Base-by-base conservation (phyloP, 345 rosid genomes). In the Rhodamnia argentea region DNA sequence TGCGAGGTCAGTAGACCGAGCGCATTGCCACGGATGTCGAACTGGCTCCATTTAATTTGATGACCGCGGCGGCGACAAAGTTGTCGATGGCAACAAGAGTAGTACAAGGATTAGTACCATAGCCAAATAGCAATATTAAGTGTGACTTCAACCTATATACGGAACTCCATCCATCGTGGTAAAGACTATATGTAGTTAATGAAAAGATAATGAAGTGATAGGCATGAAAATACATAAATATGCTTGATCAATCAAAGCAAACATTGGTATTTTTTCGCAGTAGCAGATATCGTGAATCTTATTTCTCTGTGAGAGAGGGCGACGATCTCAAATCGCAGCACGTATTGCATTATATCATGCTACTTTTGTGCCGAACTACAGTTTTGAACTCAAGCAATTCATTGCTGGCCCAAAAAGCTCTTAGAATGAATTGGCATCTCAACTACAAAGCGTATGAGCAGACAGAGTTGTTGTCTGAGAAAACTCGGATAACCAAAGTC, bases 1-100 rank as follows among this genome's bases (percentile, higher is more conserved):
- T 96, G 99, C 44, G 98, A 90, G 3, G 94, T 88, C 83, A 97
- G 78, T 55, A 97, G 82, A 42, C 99, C 99, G 84, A 93, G 94
- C 84, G 93, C 83, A 85, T 93, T 86, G 15, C 99, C 99, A 1
- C 90, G 94, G 44, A 95, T 90, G 90, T 97, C 99, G 57, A 92
- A 87, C 99, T 95, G 91, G 32, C 84, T 55, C 10, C 50, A 83
- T 83, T 62, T 20, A 14, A 84, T 32, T 9, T 4, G n/a, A 84
- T 42, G 47, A 84, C 42, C 42, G 42, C 6, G 23, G 22, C 56
- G 24, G 47, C 22, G 13, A 62, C 52, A 60, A 27, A 26, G 81
- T n/a, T 11, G 75, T 24, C 7, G 16, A 62, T 16, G 13, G 11
- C 14, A 5, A 37, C 78, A 70, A 70, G 47, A 70, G 40, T 18